Conservation (phyloP, 345 rosid species). For the Sapria himalayana region DNA sequence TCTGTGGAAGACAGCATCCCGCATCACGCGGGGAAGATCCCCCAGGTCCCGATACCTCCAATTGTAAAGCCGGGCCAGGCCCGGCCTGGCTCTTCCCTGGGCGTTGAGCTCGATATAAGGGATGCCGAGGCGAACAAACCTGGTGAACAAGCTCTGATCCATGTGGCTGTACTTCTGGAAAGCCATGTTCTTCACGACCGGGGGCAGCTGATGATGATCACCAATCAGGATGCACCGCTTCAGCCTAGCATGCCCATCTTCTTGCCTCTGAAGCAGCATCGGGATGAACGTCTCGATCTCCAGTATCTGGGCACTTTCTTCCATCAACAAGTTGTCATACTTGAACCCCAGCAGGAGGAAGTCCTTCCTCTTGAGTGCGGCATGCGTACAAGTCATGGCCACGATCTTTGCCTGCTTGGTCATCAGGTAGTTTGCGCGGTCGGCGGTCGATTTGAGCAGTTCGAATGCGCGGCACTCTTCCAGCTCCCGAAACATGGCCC, state of each 20-base stretch:
- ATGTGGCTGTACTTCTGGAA: slow-evolving; percentile 98
- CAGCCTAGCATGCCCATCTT: slow-evolving; percentile 92
- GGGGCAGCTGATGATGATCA: slow-evolving; percentile 98
- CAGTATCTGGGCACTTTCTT: slow-evolving; percentile 98
- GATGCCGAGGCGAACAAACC: slow-evolving; percentile 93
- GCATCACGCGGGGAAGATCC: slow-evolving; percentile 71
- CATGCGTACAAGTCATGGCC: slow-evolving; percentile 99
- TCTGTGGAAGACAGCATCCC: slow-evolving; percentile 36
- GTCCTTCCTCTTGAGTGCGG: slow-evolving; percentile 91
- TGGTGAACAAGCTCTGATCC: slow-evolving; percentile 98
- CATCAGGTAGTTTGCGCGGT: slow-evolving; percentile 94
- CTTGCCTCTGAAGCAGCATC: slow-evolving; percentile 96
- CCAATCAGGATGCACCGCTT: slow-evolving; percentile 96
- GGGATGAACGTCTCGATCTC: slow-evolving; percentile 99
- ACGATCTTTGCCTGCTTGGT: slow-evolving; percentile 97
- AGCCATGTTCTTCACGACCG: slow-evolving; percentile 99
- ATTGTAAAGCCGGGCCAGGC: slow-evolving; percentile 80
- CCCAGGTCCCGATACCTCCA: slow-evolving; percentile 98
- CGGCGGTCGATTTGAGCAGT: slow-evolving; percentile 96
- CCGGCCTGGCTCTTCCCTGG: slow-evolving; percentile 97
- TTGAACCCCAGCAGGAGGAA: slow-evolving; percentile 94
- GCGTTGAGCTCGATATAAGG: slow-evolving; percentile 99
- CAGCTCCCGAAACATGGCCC: slow-evolving; percentile 85
- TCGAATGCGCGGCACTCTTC: slow-evolving; percentile 99
- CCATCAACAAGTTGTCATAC: slow-evolving; percentile 94